Base-by-base conservation (phyloP, 805 yeast species). In the Ogataea degrootiae region DNA sequence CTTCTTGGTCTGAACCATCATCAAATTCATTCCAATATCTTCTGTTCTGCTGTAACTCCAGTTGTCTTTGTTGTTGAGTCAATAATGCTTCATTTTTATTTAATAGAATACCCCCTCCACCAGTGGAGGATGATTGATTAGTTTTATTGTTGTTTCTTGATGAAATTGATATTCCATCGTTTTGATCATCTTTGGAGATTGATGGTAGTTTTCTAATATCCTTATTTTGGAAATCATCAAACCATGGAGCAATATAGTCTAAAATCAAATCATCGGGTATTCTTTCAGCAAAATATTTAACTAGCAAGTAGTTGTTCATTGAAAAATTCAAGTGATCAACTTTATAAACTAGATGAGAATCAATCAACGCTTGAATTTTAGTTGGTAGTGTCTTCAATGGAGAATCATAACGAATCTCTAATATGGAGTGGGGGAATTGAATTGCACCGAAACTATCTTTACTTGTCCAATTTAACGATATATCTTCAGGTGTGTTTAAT, bases 11-110 rank as follows among this genome's bases (percentile, higher is more conserved):
- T 0, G 83, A 79, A 0, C 76, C 77, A 55, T 82, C 72, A 56
- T 82, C 87, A 58, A 82, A 82, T 63, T 82, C 87, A 57, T 82
- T 82, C 87, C 87, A 82, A 60, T 82, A 82, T 41, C 83, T 55
- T 23, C 57, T 53, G 4, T 47, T 48, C 34, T 54, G 55, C 6
- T 44, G 23, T 17, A 49, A 41, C 23, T 48, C 49, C 36, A 47
- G 43, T 19, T 45, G 52, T 7, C 29, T 45, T 35, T 39, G 48
- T 37, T 34, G 50, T 38, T 44, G 51, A 46, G 34, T 38, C 39
- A n/a, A 39, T 12, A 33, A 17, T 7, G 48, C 53, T 17, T 62
- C 67, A 47, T 60, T 36, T 43, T 60, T 65, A 49, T 68, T 68
- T 23, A 67, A 46, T 16, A 67, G 44, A 14, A 68, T 68, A 1